Evolutionary conservation across 352 stramenopile species (phyloP), one percentile per base, ranked within the genome.

Genomic region (Paralagenidium karlingii): DNA sequence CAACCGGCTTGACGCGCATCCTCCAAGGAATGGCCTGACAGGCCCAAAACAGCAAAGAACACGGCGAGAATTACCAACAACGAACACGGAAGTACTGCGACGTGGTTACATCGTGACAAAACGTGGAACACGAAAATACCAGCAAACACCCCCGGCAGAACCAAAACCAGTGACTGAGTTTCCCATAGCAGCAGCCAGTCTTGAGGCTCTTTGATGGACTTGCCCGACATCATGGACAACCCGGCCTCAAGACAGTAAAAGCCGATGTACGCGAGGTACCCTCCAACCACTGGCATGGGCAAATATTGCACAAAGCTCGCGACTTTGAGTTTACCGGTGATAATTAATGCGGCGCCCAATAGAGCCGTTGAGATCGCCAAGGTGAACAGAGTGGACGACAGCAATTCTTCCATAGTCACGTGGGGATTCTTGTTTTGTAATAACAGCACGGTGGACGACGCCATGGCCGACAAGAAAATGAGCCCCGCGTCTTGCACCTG

Each of bases 401-500:
- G 64, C 34, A 88, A 62, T 38, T 85, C 65, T 8, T 83, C 58
- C 65, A 88, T 88, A 0, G 67, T 68, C 12, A 37, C 38, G 30
- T 55, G 42, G 49, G 56, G 45, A 47, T 77, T 49, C 61, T 49
- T 80, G 5, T 66, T 55, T 18, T 75, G 69, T 12, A 96, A 40
- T 13, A 58, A 73, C 29, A 82, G 63, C 27, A 88, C 80, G 42
- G 96, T 96, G 18, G 68, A 80, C 18, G 64, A 84, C 9, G 94
- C 87, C 73, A 99, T 99, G 32, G 76, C 74, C 15, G 77, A 95
- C 34, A 99, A 69, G 64, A 99, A 99, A 46, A 99, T 99, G n/a
- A 99, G 69, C 0, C 96, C 96, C 2, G 94, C 94, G 58, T 99
- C 94, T 56, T 99, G 96, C 3, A 99, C 96, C 60, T 97, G 94